A percentile compares a stretch with the other conserved stretches of the same genome.
These are phyloP conservation scores for Podaxis sp. DNA, from an alignment of 768 basidiomycete species.

Conservation along the genomic window DNA sequence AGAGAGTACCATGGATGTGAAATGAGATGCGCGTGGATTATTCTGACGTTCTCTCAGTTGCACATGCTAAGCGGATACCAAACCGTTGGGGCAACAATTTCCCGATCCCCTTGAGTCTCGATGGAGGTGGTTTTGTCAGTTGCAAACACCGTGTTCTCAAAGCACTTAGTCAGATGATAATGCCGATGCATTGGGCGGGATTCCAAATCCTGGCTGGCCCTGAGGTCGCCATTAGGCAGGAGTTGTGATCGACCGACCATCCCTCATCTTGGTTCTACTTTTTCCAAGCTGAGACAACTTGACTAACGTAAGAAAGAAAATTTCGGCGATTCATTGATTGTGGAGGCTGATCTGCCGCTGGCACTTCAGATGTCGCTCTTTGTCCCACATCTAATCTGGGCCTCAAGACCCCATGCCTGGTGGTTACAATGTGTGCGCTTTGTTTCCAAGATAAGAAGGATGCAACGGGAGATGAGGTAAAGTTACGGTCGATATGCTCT, in stretches of 20 bases:
- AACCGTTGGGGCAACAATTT: background rate
- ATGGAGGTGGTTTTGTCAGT: no score
- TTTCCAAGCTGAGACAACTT: background rate
- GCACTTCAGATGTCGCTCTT: no score
- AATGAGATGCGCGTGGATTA: background rate
- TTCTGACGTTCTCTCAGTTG: background rate
- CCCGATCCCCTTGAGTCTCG: no score
- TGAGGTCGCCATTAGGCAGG: conserved; percentile 2
- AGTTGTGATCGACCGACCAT: background rate
- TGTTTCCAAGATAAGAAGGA: background rate
- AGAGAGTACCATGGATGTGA: background rate
- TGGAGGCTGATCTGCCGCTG: no score
- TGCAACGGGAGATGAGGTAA: background rate
- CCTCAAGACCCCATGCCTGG: background rate
- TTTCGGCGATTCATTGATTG: background rate
- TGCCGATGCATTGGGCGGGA: background rate
- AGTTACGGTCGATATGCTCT: background rate
- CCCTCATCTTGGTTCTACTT: background rate
- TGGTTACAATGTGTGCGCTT: background rate
- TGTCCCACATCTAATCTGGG: no score
- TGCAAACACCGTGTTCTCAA: no score
- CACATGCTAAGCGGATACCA: background rate
- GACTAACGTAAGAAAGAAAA: background rate
- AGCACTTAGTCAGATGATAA: background rate
- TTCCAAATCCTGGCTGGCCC: background rate